Base-by-base conservation (phyloP, 352 stramenopile species). In the Aphanomyces invadans region DNA sequence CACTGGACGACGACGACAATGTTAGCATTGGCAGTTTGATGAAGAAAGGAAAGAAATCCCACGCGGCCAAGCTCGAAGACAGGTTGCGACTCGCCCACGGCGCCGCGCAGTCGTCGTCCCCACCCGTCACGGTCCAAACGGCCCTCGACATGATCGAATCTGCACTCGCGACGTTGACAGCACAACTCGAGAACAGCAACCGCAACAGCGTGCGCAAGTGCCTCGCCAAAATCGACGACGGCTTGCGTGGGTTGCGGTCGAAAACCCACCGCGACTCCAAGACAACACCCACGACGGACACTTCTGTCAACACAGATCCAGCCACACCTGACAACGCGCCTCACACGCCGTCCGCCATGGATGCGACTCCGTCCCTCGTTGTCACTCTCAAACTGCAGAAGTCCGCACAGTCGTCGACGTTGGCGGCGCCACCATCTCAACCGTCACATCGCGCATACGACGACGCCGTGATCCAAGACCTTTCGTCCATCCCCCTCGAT, bases 161-260 rank as follows among this genome's bases (percentile, higher is more conserved):
- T 7, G 49, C 49, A 0, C 49, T 57, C 19, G 49, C 11, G 17
- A 57, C 49, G 23, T 28, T 57, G 19, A 57, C 32, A 19, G 36
- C 25, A 29, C 19, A 57, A 21, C 36, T 57, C 11, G 49, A 32
- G 12, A n/a, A 12, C 25, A 33, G 5, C 4, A 57, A n/a, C 25
- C 32, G 29, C 19, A 39, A 11, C 12, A 33, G 19, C 25, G 29
- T 57, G 25, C 49, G 49, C 19, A 57, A 38, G 25, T 33, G 19
- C 29, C 29, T 57, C 12, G 49, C 25, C 49, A 57, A 57, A 38
- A 33, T 57, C 7, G 49, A 57, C 19, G 49, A 57, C 32, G 49
- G 49, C 7, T 26, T 57, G 12, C 49, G 23, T n/a, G 49, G 49
- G 19, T 7, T 57, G n/a, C 49, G 36, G 29, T 21, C 49, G 12